Base-by-base conservation (phyloP, 108 stramenopile species). In the Cylindrotheca closterium region DNA sequence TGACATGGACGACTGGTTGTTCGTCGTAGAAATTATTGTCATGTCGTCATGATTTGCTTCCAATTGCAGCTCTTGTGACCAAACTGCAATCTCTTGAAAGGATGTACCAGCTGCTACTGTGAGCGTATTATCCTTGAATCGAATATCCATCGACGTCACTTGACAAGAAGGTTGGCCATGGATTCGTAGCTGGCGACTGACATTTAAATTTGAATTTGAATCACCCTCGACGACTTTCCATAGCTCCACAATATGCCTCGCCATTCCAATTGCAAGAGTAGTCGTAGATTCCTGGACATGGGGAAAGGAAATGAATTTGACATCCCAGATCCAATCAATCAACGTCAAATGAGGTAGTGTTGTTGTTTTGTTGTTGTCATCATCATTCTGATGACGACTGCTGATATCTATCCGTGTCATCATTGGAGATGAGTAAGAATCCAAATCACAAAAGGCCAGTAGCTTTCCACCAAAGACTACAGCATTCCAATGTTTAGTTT, bases 281-380 rank as follows among this genome's bases (percentile, higher is more conserved):
- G 25, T 42, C 19, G 37, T 33, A 8, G 45, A 48, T 48, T 34
- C 27, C 21, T 67, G 64, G 27, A 51, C 37, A 55, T 32, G 55
- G 34, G 23, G 8, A 30, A 59, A 31, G 54, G 28, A 17, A 58
- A 84, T 46, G 23, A 78, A 48, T 30, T 76, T 54, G 24, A 77
- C 73, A 61, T 84, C 77, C 71, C 81, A 84, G 19, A 88, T 79
- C 84, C 82, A 88, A 74, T 88, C 84, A 3, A 69, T 65, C 21
- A 81, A 58, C 18, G 49, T 54, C 5, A 80, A 30, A 58, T 37
- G 51, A 5, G 30, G 5, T 45, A 30, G 26, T 17, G 2, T 54
- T 8, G 21, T 51, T 8, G 28, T 18, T 4, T 56, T 22, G 46
- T 30, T 63, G 18, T 12, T 18, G 1, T 57, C 26, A 57, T 71